Evolutionary conservation across 2,329 filamentous ascomycete genomes (phyloP), one percentile per base, ranked within the genome.

Genomic region (Thermothelomyces thermophilus): DNA sequence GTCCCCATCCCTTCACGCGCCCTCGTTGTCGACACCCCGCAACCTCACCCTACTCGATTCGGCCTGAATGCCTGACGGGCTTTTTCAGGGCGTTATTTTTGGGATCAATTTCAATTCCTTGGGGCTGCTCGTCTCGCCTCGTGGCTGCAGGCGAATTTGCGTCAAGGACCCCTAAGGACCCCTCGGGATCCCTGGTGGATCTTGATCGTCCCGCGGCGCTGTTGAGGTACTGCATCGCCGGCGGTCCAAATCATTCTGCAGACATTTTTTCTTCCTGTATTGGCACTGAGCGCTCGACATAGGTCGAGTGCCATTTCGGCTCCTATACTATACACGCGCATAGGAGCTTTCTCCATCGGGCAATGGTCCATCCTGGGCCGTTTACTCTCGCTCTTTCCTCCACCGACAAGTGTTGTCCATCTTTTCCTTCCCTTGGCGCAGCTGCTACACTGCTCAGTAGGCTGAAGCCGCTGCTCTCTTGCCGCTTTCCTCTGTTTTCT

Each of bases 341-440:
- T 39, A 56, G 54, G 48, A 47, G 44, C 39, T 5, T 26, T 49
- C 48, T 28, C 40, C 19, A 24, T n/a, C 36, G 33, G 47, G 35
- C 50, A 57, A 54, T 50, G 52, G 28, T 34, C 30, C 35, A 24
- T 19, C 33, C 19, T 39, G 17, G 36, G 52, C 50, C 53, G 55
- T 60, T 53, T 11, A 14, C 17, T 28, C 48, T 48, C 34, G 36
- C 41, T 39, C 44, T 43, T 56, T 26, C 24, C 24, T 26, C 24
- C 24, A 26, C 24, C 24, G 58, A 62, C 60, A 62, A 62, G 60
- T 62, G 60, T 62, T 62, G 42, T 49, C 45, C 39, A 39, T 20
- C 22, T 11, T 45, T 28, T 41, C 46, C 33, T 19, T 48, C 51
- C 31, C 46, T 33, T 36, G 30, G 11, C 35, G 36, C 47, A 24